Evolutionary conservation across 768 basidiomycete genomes (phyloP), one percentile per base, ranked within the genome.

Genomic region (Tremella yokohamensis): DNA sequence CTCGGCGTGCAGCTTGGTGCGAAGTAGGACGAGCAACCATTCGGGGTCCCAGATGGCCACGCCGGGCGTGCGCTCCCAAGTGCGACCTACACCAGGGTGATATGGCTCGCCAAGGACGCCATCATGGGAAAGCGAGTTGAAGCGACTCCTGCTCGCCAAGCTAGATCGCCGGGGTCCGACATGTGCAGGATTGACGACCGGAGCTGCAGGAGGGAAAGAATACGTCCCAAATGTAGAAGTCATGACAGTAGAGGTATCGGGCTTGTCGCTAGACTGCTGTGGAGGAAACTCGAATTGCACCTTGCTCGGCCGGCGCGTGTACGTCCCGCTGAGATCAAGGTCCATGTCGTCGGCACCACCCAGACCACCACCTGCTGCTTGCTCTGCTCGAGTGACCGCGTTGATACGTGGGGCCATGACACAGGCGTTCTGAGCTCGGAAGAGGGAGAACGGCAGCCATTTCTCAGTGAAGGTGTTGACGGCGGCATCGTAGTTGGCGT

Each of bases 381-480:
- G 20, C 48, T 34, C 54, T 40, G 19, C 60, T 57, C 16, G 53
- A 48, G 51, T 9, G 7, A 64, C 64, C 29, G 57, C 56, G 1
- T 56, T 42, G 16, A 67, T 60, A n/a, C 58, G 59, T 18, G 45
- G 61, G 1, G 61, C 57, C 68, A 69, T 71, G 48, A 76, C 70
- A 50, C 73, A 78, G 20, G 74, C 71, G 58, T 73, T 74, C 48
- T 74, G 69, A 3, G 75, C 75, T 19, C 73, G 60, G 61, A 77
- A 78, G 20, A 78, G 56, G 11, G 60, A 52, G 65, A 77, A 77
- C 11, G 76, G 72, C 48, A 75, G 58, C 75, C 76, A 78, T 37
- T 69, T 72, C 37, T 75, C 66, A 2, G 69, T 69, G 25, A 69
- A 68, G 2, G 70, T 74, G 45, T 78, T 75, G 61, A 68, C 69